phyloP scores from a whole-genome alignment of 1,284 basidiomycete species.

The Cronartium ribicola region DNA sequence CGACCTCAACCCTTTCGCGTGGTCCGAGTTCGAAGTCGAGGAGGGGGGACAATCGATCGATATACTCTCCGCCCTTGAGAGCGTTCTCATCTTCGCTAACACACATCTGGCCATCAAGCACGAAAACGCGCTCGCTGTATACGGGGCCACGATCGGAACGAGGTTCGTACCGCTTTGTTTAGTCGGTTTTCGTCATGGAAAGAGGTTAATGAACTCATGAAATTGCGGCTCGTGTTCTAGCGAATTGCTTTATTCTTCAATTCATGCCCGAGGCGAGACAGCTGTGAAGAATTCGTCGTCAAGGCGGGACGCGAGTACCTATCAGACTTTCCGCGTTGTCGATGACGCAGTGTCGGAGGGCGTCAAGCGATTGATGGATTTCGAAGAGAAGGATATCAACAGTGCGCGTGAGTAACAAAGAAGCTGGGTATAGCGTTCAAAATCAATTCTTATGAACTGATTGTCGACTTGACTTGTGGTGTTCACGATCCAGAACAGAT shows the following conservation, averaged over 20 bases:
- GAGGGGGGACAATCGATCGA: conserved; percentile 11
- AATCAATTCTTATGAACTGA: neutral
- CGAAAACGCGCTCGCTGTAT: conserved; percentile 87
- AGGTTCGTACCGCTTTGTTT: conserved; percentile 57
- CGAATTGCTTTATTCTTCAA: conserved; percentile 68
- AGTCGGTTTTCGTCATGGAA: conserved; percentile 34
- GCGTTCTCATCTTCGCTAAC: conserved; percentile 80
- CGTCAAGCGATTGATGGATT: conserved; percentile 62
- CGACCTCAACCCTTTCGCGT: conserved; percentile 49
- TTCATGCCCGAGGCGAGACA: conserved; percentile 50
- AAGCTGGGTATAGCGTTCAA: conserved; percentile 44
- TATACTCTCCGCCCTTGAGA: conserved; percentile 48
- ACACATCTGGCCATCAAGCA: conserved; percentile 83
- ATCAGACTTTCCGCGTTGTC: conserved; percentile 66
- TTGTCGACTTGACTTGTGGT: neutral
- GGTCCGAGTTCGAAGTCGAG: conserved; percentile 42
- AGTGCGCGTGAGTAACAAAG: conserved; percentile 45
- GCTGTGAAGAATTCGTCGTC: conserved; percentile 21
- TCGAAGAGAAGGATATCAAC: conserved; percentile 60
- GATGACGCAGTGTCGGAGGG: conserved; percentile 64
- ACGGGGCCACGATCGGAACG: conserved; percentile 76
- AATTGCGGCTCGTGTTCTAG: conserved; percentile 52
- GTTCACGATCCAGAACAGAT: conserved; percentile 54
- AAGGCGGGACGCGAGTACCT: conserved; percentile 68
- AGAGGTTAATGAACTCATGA: neutral